A percentile compares a stretch with the other conserved stretches of the same genome.
Evolutionary conservation across 768 basidiomycete genomes (phyloP).

Genomic region (Termitomyces sp.): DNA sequence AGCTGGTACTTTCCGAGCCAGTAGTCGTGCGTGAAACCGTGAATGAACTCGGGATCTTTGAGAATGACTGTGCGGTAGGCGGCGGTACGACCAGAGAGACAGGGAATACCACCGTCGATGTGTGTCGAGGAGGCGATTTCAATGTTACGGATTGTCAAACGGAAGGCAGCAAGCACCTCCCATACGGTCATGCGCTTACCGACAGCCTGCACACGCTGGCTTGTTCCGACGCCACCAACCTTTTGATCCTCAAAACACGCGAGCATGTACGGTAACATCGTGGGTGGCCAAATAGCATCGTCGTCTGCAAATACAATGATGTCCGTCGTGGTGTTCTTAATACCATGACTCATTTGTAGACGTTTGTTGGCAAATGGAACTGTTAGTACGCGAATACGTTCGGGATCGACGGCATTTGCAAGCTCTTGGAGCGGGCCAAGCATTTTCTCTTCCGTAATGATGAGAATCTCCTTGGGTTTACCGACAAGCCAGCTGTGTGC

Average conservation of each 20-base stretch:
- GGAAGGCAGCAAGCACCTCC: conserved; percentile 93
- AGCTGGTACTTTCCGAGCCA: conserved; percentile 94
- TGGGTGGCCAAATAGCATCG: conserved; percentile 94
- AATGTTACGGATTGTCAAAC: conserved; percentile 89
- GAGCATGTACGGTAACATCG: conserved; percentile 80
- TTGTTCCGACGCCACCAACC: conserved; percentile 88
- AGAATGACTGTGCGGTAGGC: conserved; percentile 92
- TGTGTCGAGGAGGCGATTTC: conserved; percentile 87
- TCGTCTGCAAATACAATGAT: conserved; percentile 95
- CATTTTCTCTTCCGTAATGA: conserved; percentile 85
- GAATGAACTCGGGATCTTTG: conserved; percentile 89
- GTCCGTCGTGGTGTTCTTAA: conserved; percentile 84
- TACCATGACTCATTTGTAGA: conserved; percentile 90
- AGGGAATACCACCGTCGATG: conserved; percentile 89
- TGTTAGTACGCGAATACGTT: conserved; percentile 79
- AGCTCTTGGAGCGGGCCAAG: conserved; percentile 82
- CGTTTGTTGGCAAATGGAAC: conserved; percentile 94
- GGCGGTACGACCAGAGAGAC: conserved; percentile 88
- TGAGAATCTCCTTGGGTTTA: conserved; percentile 76
- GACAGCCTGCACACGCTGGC: conserved; percentile 80
- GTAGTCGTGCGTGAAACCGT: conserved; percentile 91
- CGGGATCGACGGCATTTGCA: conserved; percentile 81
- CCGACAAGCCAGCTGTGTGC: conserved; percentile 90
- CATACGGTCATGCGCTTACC: conserved; percentile 83
- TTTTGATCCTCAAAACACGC: conserved; percentile 95